These are phyloP conservation scores for Agastache rugosa DNA, from an alignment of 257 asterid genomes.

Conservation along the genomic window DNA sequence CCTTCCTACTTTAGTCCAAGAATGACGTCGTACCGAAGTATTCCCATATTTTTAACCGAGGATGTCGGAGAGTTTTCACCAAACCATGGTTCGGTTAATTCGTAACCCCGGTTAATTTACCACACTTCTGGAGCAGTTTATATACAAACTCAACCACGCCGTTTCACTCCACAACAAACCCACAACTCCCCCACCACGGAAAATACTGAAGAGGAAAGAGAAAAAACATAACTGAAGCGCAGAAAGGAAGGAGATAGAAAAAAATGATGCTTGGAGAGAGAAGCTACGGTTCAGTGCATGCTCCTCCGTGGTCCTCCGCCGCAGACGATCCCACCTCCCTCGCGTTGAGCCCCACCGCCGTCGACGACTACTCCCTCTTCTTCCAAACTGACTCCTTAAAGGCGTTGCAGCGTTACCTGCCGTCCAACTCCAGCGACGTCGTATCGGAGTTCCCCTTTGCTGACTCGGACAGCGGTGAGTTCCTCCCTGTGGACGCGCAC, in stretches of 20 bases:
- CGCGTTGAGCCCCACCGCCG: slow-evolving; percentile 46
- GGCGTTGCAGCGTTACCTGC: slow-evolving; percentile 61
- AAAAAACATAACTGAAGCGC: background rate
- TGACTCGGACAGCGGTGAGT: slow-evolving; percentile 49
- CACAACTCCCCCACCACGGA: background rate
- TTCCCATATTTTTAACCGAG: slow-evolving; percentile 43
- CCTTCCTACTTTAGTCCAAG: slow-evolving; percentile 22
- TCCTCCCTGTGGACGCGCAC: slow-evolving; percentile 70
- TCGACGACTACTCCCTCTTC: slow-evolving; percentile 51
- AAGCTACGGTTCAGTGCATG: slow-evolving; percentile 45
- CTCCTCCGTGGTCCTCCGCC: slow-evolving; percentile 64
- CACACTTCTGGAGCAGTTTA: slow-evolving; percentile 61
- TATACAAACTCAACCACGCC: slow-evolving; percentile 45
- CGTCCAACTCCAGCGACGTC: slow-evolving; percentile 53
- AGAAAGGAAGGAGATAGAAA: background rate
- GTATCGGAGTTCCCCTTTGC: slow-evolving; percentile 28
- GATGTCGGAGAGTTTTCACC: slow-evolving; percentile 29
- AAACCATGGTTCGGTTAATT: slow-evolving; percentile 39
- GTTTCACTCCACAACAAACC: background rate
- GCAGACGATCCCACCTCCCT: slow-evolving; percentile 42
- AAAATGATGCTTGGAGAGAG: slow-evolving; percentile 62
- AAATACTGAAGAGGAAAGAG: background rate
- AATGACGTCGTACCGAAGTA: slow-evolving; percentile 15
- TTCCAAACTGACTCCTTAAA: slow-evolving; percentile 45
- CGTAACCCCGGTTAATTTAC: slow-evolving; percentile 48